Evolutionary conservation across 768 basidiomycete genomes (phyloP), one percentile per base, ranked within the genome.

Genomic region (Suillus alpinus): DNA sequence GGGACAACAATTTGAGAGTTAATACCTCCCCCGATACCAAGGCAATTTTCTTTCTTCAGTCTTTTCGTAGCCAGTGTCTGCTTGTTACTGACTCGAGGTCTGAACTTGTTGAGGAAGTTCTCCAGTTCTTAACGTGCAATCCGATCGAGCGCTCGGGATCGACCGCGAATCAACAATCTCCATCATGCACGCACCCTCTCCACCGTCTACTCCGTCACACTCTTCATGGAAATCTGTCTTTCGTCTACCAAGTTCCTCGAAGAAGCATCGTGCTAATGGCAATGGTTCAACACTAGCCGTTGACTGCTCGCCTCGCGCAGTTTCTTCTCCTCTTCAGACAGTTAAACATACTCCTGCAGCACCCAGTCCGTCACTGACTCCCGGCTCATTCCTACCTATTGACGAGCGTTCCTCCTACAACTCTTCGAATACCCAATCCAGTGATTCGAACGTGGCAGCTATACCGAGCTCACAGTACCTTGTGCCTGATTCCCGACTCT

Each of bases 391-490:
- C 52, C 71, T 77, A 39, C 83, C 84, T 34, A 66, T 67, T 37
- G 85, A 86, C 75, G 83, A 83, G 58, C 83, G 90, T 57, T 88
- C 84, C 36, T 93, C 92, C 12, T 89, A 84, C 75, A 91, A 88
- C 69, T 92, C 90, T 14, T 91, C 89, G 50, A 84, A 86, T 64
- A 87, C 88, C 1, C 84, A 85, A 62, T 92, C 91, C 16, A 87
- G 81, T 66, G 91, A 91, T 68, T 91, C 89, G 2, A 84, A 82
- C 71, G 75, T 73, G 52, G 63, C 39, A 60, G 73, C 61, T 51
- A 75, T 71, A 5, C 65, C 63, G 62, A 73, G 73, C 56, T 63
- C 75, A 0, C 60, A 37, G 53, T 67, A 62, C 65, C 69, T 73
- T 55, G 65, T 68, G 58, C 66, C 72, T 73, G 75, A 71, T 58